phyloP scores from a whole-genome alignment of 2,329 filamentous ascomycete genomes.

The Fusarium pseudocircinatum region DNA sequence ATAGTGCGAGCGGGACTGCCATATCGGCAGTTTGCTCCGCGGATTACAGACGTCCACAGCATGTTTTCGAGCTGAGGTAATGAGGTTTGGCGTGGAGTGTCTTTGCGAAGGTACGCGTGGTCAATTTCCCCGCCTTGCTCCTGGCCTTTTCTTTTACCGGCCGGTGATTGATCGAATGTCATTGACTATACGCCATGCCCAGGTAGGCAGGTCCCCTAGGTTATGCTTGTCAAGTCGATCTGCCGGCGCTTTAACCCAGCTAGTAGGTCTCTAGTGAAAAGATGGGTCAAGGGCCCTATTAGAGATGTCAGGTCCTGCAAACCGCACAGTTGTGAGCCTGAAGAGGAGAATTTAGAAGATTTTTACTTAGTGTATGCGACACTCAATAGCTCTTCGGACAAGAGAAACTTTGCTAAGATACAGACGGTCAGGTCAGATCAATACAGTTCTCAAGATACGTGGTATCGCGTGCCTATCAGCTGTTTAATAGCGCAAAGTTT shows the following conservation, averaged over 20 bases:
- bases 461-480: too few species aligned
- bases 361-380: too few species aligned
- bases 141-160: neutral
- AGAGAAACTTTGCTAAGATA: neutral
- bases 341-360: too few species aligned
- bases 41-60: accelerated
- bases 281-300: too few species aligned
- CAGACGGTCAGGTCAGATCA: accelerated
- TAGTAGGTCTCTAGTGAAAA: neutral
- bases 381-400: too few species aligned
- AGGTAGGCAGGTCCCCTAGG: neutral
- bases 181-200: neutral
- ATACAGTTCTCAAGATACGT: neutral
- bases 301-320: too few species aligned
- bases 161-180: neutral
- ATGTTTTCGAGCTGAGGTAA: neutral
- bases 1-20: accelerated
- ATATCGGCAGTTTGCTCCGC: neutral
- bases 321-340: too few species aligned
- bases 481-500: neutral
- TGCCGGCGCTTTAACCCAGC: neutral
- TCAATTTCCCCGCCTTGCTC: neutral
- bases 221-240: neutral
- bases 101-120: neutral
- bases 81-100: neutral